phyloP scores from a whole-genome alignment of 331 rosid genomes.

The Acacia concinna region DNA sequence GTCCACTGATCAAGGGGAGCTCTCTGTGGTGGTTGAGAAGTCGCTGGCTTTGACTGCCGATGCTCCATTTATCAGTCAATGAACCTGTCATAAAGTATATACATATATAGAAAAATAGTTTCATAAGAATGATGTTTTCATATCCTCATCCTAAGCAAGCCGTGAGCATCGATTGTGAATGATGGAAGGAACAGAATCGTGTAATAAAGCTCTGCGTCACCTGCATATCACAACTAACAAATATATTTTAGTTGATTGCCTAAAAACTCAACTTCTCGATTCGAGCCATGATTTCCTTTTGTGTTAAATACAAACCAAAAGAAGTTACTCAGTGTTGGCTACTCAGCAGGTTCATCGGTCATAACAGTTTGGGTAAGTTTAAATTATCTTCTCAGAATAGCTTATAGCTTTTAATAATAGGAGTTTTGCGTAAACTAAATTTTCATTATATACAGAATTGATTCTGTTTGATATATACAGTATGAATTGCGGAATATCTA shows the following conservation, averaged over 20 bases:
- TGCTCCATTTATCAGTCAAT: neutral
- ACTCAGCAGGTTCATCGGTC: neutral
- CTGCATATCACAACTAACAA: neutral
- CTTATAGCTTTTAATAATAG: too few species aligned
- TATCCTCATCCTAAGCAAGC: neutral
- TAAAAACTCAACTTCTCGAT: neutral
- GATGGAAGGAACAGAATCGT: neutral
- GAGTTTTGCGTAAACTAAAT: too few species aligned
- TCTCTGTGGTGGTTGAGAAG: conserved; percentile 2
- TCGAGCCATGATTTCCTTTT: neutral
- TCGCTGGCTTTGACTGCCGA: neutral
- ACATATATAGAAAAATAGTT: too few species aligned
- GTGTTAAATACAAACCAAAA: neutral
- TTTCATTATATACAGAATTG: neutral
- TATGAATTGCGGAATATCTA: neutral
- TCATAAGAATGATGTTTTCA: neutral
- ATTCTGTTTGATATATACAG: too few species aligned
- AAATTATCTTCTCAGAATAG: too few species aligned
- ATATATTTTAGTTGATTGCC: neutral
- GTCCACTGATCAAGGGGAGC: neutral
- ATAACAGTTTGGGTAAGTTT: neutral
- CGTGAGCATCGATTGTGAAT: neutral
- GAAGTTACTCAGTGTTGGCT: neutral
- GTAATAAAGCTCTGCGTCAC: neutral
- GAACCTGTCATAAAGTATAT: neutral